Evolutionary conservation across 2,329 filamentous ascomycete genomes (phyloP).

Genomic region (Myriosclerotinia curreyana): DNA sequence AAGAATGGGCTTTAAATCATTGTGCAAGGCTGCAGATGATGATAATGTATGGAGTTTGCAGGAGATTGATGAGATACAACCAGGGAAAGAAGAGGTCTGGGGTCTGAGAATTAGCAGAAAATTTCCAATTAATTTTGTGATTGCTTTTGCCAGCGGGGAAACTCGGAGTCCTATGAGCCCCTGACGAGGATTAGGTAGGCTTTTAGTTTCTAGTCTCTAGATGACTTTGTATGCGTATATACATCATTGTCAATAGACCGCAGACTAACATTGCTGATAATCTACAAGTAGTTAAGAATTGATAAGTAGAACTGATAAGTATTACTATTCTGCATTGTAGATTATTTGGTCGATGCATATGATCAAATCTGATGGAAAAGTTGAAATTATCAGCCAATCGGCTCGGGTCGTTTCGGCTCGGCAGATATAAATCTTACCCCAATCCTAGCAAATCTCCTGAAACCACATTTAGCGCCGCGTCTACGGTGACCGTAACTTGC

Average conservation of each 20-base stretch:
- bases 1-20: background rate
- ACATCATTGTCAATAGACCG: background rate
- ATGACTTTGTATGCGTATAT: background rate
- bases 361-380: slow-evolving; percentile 5
- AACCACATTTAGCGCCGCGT: slow-evolving; percentile 5
- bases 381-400: slow-evolving; percentile 2
- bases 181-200: slow-evolving; percentile 8
- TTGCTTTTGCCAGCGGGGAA: slow-evolving; percentile 13
- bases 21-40: background rate
- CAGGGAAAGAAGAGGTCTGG: background rate
- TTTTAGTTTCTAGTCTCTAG: too few species aligned
- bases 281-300: background rate
- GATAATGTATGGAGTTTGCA: background rate
- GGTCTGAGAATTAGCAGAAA: background rate
- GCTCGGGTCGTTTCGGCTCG: slow-evolving; percentile 15
- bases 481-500: slow-evolving; percentile 2
- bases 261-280: background rate
- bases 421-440: background rate
- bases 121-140: background rate
- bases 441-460: background rate
- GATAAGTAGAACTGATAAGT: background rate
- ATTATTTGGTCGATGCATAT: background rate
- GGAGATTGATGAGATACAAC: background rate
- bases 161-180: slow-evolving; percentile 2
- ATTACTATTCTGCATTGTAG: background rate